phyloP scores from a whole-genome alignment of 2,329 filamentous ascomycete genomes.

The Byssochlamys sp. region DNA sequence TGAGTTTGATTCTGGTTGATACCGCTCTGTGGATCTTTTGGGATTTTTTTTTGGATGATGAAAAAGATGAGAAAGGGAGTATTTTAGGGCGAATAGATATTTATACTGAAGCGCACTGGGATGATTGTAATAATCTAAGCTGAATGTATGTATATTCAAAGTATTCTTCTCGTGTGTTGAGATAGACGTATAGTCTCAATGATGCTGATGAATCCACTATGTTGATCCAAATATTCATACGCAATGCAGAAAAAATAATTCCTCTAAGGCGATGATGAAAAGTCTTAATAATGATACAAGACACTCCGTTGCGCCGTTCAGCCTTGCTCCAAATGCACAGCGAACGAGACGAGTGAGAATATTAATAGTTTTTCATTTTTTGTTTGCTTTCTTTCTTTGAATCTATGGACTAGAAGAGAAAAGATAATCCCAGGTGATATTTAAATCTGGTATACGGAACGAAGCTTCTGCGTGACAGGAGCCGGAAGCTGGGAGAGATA shows the following conservation, averaged over 20 bases:
- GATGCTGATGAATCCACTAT: background rate
- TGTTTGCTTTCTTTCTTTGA: background rate
- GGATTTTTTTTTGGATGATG: no score
- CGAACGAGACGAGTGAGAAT: background rate
- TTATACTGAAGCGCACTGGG: no score
- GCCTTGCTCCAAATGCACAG: background rate
- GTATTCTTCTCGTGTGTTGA: background rate
- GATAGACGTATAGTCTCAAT: background rate
- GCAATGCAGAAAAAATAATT: background rate
- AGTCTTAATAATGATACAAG: background rate
- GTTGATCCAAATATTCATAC: background rate
- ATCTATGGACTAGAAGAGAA: background rate
- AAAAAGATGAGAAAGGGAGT: no score
- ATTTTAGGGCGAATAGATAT: no score
- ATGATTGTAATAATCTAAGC: background rate
- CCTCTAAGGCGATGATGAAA: background rate
- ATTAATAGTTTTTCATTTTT: background rate
- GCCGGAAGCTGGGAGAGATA: slow-evolving; percentile 34
- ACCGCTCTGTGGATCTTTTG: no score
- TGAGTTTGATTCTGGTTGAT: background rate
- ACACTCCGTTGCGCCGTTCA: background rate
- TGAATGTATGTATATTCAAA: background rate
- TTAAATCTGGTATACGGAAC: slow-evolving; percentile 34
- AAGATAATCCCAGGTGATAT: slow-evolving; percentile 6
- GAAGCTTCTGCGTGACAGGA: slow-evolving; percentile 33